Conservation (phyloP, 768 basidiomycete genomes). For the Ramaria rubella region DNA sequence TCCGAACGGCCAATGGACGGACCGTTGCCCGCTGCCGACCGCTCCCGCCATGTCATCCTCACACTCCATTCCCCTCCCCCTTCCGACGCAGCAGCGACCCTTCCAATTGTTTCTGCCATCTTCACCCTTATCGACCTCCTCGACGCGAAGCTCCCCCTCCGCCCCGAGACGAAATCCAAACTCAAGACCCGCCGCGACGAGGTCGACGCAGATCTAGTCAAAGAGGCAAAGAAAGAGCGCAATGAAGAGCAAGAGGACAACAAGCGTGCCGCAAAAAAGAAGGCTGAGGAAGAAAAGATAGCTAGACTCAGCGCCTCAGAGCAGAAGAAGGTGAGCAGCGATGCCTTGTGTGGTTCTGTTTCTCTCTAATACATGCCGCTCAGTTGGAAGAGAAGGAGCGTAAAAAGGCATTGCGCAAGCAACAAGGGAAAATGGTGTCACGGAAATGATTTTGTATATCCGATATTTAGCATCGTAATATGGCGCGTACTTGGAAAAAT, state of each 20-base stretch:
- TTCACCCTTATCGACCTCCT: slow-evolving; percentile 74
- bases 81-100: slow-evolving; percentile 41
- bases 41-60: slow-evolving; percentile 71
- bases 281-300: slow-evolving; percentile 65
- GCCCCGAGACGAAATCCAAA: slow-evolving; percentile 79
- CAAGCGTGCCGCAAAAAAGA: slow-evolving; percentile 65
- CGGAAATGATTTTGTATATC: slow-evolving; percentile 33
- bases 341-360: neutral
- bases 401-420: slow-evolving; percentile 62
- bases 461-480: neutral
- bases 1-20: slow-evolving; percentile 51
- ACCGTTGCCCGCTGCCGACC: slow-evolving; percentile 42
- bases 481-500: neutral
- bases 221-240: slow-evolving; percentile 53
- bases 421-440: slow-evolving; percentile 55
- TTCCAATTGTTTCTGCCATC: slow-evolving; percentile 56
- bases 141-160: slow-evolving; percentile 44
- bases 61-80: slow-evolving; percentile 50
- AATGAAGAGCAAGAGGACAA: slow-evolving; percentile 50
- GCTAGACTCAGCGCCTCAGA: slow-evolving; percentile 69
- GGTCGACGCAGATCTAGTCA: slow-evolving; percentile 58
- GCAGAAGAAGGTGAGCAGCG: slow-evolving; percentile 63
- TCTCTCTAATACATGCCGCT: slow-evolving; percentile 1
- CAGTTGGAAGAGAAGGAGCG: slow-evolving; percentile 71
- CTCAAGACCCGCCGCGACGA: slow-evolving; percentile 69